Evolutionary conservation across 2,329 filamentous ascomycete species (phyloP).

Genomic region (Drechslerella coelobrocha): DNA sequence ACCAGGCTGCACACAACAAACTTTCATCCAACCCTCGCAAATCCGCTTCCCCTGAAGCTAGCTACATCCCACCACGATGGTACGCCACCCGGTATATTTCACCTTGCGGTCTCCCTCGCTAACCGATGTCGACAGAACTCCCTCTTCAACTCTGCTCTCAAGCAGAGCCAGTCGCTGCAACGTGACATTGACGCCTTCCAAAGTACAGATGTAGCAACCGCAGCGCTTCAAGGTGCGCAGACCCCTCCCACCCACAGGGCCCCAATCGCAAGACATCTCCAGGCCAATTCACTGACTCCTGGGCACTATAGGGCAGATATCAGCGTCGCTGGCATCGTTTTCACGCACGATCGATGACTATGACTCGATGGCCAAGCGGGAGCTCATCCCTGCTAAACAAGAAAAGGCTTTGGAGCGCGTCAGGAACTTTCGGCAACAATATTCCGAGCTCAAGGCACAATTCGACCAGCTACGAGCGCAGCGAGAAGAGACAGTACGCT

Average conservation of each 20-base stretch:
- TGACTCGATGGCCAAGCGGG: constrained; percentile 79
- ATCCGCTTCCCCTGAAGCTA: neutral
- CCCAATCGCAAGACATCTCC: too few species aligned
- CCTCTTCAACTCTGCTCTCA: constrained; percentile 82
- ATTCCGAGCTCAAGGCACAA: constrained; percentile 77
- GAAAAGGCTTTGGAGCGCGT: constrained; percentile 87
- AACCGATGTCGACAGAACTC: constrained; percentile 67
- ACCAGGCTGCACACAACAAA: neutral
- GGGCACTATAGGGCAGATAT: constrained; percentile 73
- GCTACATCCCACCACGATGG: neutral
- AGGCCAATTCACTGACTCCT: too few species aligned
- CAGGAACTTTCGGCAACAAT: constrained; percentile 81
- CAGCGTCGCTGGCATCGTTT: constrained; percentile 80
- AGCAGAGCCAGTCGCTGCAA: constrained; percentile 81
- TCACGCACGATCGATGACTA: constrained; percentile 93
- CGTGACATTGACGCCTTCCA: constrained; percentile 76
- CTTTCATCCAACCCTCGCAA: neutral
- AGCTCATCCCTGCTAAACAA: constrained; percentile 88
- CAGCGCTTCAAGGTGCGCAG: constrained; percentile 62
- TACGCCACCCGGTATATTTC: neutral
- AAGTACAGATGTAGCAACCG: constrained; percentile 65
- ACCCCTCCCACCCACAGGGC: too few species aligned
- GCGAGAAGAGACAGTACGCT: constrained; percentile 72
- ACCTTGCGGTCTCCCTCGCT: neutral
- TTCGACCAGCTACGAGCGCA: constrained; percentile 79